Evolutionary conservation across 352 stramenopile genomes (phyloP).

Genomic region (Phytophthora pseudosyringae): DNA sequence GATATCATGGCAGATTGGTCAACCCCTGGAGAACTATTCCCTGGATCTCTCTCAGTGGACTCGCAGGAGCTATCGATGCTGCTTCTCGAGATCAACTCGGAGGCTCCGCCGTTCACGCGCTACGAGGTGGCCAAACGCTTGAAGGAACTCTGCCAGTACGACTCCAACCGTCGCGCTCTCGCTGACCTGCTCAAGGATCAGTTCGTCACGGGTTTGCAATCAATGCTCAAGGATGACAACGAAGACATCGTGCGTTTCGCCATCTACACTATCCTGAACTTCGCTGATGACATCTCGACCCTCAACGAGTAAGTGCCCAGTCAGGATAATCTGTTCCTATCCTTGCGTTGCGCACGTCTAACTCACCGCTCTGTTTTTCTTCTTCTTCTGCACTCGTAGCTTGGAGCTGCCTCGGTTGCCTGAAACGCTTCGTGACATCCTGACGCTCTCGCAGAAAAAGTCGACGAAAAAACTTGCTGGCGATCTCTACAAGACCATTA

Average conservation of each 20-base stretch:
- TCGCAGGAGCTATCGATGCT: conserved; percentile 60
- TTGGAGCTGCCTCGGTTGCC: conserved; percentile 66
- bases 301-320: conserved; percentile 48
- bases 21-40: conserved; percentile 52
- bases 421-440: conserved; percentile 64
- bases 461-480: conserved; percentile 78
- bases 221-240: conserved; percentile 73
- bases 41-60: conserved; percentile 48
- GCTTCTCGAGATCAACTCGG: conserved; percentile 63
- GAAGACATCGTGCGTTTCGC: conserved; percentile 81
- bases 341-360: neutral
- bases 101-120: conserved; percentile 55
- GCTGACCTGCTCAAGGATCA: conserved; percentile 49
- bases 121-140: conserved; percentile 75
- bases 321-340: neutral
- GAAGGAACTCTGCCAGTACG: conserved; percentile 76
- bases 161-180: conserved; percentile 57
- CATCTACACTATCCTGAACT: conserved; percentile 78
- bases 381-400: conserved; percentile 24
- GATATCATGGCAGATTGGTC: conserved; percentile 75
- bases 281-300: conserved; percentile 55
- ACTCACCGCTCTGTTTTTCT: conserved; percentile 5
- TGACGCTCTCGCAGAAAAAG: conserved; percentile 62
- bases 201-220: conserved; percentile 57
- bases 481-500: conserved; percentile 71